Conservation (phyloP, 176 grass and related monocot species). For the Miscanthus lutarioriparius region DNA sequence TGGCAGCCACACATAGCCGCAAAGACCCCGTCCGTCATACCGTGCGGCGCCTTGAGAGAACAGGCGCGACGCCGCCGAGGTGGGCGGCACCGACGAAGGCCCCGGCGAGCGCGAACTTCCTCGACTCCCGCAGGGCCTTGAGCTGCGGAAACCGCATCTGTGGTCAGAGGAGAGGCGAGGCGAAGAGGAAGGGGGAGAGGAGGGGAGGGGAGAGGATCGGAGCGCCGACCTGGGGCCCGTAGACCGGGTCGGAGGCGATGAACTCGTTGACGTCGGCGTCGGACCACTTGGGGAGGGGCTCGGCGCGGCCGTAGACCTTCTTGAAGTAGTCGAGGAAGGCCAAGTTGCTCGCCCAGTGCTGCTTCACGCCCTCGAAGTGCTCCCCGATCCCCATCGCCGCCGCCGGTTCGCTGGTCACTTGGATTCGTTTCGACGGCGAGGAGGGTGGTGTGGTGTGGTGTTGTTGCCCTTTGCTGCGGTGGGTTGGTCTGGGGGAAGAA, state of each 20-base stretch:
- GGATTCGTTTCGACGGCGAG: constrained; percentile 24
- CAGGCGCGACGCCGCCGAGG: constrained; percentile 73
- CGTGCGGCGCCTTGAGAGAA: constrained; percentile 96
- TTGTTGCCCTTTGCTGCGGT: not conserved
- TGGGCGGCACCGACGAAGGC: constrained; percentile 62
- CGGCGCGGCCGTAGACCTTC: constrained; percentile 78
- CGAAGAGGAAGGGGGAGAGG: too few species aligned
- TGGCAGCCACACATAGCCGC: not conserved
- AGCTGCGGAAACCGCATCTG: constrained; percentile 38
- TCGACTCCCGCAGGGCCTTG: constrained; percentile 81
- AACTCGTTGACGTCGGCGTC: constrained; percentile 89
- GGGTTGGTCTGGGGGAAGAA: not conserved
- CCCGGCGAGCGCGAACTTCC: constrained; percentile 69
- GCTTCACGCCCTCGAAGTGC: constrained; percentile 82
- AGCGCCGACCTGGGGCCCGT: constrained; percentile 69
- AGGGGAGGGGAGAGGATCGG: not conserved
- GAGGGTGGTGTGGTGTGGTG: not conserved
- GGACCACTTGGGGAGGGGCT: constrained; percentile 85
- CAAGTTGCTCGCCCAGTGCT: constrained; percentile 91
- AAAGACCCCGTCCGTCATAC: constrained; percentile 23
- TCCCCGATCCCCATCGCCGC: constrained; percentile 56
- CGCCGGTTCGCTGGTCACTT: not conserved
- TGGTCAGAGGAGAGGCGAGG: not conserved
- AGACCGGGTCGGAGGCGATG: constrained; percentile 81
- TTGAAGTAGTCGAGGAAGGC: constrained; percentile 97